Base-by-base conservation (phyloP, 331 rosid species). In the Saraca asoca region DNA sequence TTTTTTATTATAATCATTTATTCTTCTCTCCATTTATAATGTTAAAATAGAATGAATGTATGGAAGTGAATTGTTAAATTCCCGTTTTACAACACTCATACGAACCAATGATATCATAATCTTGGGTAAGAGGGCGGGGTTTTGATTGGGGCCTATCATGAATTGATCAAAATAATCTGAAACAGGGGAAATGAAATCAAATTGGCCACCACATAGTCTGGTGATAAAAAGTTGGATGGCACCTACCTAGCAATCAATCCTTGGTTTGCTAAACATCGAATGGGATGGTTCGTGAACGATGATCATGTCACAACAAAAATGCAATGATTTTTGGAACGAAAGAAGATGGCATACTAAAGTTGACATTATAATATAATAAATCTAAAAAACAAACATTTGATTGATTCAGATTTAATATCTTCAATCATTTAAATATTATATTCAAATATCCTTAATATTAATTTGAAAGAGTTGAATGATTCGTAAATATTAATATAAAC, bases 201-300 rank as follows among this genome's bases (percentile, higher is more conserved):
- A 34, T 9, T 55, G 37, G 35, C 14, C 7, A 16, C 56, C 57
- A 58, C 74, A 63, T 64, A 62, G 38, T 63, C 38, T 2, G 37
- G 29, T 35, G 15, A 58, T 18, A 53, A 58, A 74, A 74, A 74
- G 76, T 58, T 74, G 33, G 73, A 58, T 44, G 41, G 35, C 44
- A 29, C 15, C 16, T 7, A 7, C 7, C 7, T 38, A 31, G n/a
- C n/a, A n/a, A n/a, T n/a, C 12, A 56, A 62, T 55, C 45, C 57
- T 31, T 64, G 64, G 64, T 67, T 39, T 35, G 77, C 39, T 17
- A 59, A 64, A 64, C 61, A 57, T 24, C 60, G 78, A 79, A 71
- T 66, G 60, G 53, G 80, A 71, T 71, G 75, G 78, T 55, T 66
- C 78, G 71, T 66, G 84, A 70, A 79, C 59, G 39, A 75, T 79